Base-by-base conservation (phyloP, 768 basidiomycete species). In the Xanthoconium stramineum region DNA sequence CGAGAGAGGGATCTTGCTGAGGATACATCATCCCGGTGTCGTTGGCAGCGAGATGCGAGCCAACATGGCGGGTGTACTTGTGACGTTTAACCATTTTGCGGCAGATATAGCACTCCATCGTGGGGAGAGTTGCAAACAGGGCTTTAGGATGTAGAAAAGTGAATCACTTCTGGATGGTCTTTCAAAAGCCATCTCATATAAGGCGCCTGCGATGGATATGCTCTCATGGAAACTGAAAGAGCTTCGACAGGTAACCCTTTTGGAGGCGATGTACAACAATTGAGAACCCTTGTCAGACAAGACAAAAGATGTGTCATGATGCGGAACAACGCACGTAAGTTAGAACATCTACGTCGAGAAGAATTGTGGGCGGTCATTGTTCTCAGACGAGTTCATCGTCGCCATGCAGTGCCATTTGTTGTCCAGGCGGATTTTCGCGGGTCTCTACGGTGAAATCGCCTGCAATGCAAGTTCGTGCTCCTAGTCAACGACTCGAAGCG, bases 31-130 rank as follows among this genome's bases (percentile, higher is more conserved):
- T 15, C 5, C 30, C 47, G 8, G 19, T 47, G 38, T 33, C 15
- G 24, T 48, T 42, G 5, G 29, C 29, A 24, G 53, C 30, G 33
- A 45, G 47, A 50, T 58, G 57, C 6, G 57, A 57, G 11, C 35
- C 40, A 42, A 59, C 6, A 56, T 67, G 66, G 13, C 8, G 48
- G 10, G 29, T 43, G 36, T 56, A 63, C n/a, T 68, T 47, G 39
- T 56, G 20, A 10, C 33, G 61, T 37, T 49, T 3, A 40, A 67
- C n/a, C 17, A n/a, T 6, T 17, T 39, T 13, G 29, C 50, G 44
- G 39, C 65, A 69, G 38, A 66, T 52, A 47, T 55, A 47, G 14
- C 65, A 67, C 59, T 55, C 32, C 56, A 68, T 60, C 43, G 32
- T 20, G 3, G 3, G 35, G 32, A 29, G 44, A 15, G 24, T 19